Base-by-base conservation (phyloP, 805 yeast species). In the Cyberlindnera japonica region DNA sequence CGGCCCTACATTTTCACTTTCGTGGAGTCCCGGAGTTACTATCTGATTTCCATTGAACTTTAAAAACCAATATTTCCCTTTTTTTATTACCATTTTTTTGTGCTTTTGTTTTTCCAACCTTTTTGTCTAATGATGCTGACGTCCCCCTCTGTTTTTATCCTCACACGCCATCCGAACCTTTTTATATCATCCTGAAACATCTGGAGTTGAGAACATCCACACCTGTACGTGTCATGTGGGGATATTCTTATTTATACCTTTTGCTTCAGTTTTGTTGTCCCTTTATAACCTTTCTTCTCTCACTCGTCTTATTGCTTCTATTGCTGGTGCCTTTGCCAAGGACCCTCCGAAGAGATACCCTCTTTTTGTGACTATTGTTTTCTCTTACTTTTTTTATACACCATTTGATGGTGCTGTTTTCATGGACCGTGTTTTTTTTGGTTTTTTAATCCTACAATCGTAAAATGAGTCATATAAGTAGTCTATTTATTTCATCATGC, bases 371-470 rank as follows among this genome's bases (percentile, higher is more conserved):
- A 9, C 8, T 22, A 22, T 9, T 22, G 24, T 11, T 22, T 8
- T 11, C 8, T 8, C 24, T 22, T 9, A 8, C 30, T 29, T 19
- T 6, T 29, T 7, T 3, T 21, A 9, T 13, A 6, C 28, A 25
- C 14, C 28, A 25, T 25, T n/a, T n/a, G 33, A 28, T 33, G 29
- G 34, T 38, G 21, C 32, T 37, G 26, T 26, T 37, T 36, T 29
- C 28, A 41, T 23, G 42, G 42, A 35, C 37, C 32, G 34, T 42
- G 26, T 36, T 28, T 35, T 19, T 18, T 18, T 34, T 35, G 18
- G 15, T 20, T 35, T 16, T 26, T 22, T 28, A 28, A 36, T 28
- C 6, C 17, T 26, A 14, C 17, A 13, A 6, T 25, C 18, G n/a
- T 9, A 9, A 12, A 25, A 8, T 12, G 6, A 12, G 6, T 9